These are phyloP conservation scores for Phaeoacremonium minimum DNA, from an alignment of 2,329 filamentous ascomycete genomes.

Conservation along the genomic window DNA sequence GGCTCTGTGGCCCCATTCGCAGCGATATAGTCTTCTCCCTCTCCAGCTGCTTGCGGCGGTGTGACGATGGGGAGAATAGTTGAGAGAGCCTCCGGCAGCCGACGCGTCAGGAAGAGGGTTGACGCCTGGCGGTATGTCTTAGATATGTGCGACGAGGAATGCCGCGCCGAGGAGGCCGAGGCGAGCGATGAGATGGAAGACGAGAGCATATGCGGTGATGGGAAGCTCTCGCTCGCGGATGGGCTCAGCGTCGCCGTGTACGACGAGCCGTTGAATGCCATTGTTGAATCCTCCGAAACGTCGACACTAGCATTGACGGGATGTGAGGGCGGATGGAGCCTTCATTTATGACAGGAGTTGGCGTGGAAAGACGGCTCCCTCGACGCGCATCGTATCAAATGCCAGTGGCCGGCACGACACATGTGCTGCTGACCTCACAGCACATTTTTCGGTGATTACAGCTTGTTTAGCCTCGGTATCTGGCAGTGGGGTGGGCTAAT, in stretches of 20 bases:
- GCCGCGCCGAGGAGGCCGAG: conserved; percentile 55
- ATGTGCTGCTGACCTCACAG: not conserved
- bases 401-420: not conserved
- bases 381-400: not conserved
- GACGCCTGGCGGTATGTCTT: conserved; percentile 93
- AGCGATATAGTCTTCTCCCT: too few relatives aligned
- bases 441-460: not conserved
- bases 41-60: conserved; percentile 40
- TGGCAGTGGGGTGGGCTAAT: not conserved
- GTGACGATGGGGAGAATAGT: conserved; percentile 80
- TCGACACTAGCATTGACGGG: not conserved
- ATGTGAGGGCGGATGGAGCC: not conserved
- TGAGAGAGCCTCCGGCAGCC: conserved; percentile 82
- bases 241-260: conserved; percentile 40
- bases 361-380: not conserved
- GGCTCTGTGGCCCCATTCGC: conserved; percentile 42
- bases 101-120: conserved; percentile 89
- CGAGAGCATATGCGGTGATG: conserved; percentile 50
- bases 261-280: conserved; percentile 39
- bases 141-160: conserved; percentile 69
- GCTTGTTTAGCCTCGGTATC: not conserved
- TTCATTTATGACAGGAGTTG: not conserved
- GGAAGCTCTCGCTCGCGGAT: conserved; percentile 37
- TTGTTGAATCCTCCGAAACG: conserved; percentile 15
- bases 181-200: conserved; percentile 68